A percentile compares a stretch with the other conserved stretches of the same genome.
Conservation (phyloP, 495 filamentous ascomycete genomes). For the Staphylotrichum longicolle region DNA sequence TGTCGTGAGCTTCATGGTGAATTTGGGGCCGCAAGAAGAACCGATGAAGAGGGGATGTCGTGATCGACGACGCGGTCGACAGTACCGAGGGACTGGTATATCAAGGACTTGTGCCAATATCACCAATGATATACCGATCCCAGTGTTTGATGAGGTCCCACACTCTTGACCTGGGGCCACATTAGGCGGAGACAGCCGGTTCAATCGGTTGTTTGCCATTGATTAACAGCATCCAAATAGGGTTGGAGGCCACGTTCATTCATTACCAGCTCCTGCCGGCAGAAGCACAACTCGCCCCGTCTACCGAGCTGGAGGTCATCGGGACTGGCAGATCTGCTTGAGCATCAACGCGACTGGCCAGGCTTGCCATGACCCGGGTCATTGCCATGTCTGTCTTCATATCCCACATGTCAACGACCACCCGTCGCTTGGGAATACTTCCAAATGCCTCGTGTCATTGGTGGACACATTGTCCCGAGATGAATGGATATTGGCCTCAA, state of each 20-base stretch:
- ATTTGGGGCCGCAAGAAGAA: neutral
- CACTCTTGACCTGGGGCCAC: neutral
- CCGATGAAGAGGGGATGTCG: neutral
- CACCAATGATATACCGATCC: neutral
- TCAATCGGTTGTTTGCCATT: slow-evolving; percentile 15
- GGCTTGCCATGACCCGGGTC: neutral
- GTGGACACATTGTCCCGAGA: neutral
- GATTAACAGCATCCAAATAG: slow-evolving; percentile 10
- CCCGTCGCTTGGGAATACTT: neutral
- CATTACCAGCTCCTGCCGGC: slow-evolving; percentile 5
- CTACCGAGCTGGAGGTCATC: neutral
- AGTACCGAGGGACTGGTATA: slow-evolving; percentile 9
- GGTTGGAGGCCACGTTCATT: neutral
- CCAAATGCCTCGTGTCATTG: neutral
- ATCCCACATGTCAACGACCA: neutral
- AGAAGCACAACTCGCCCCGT: neutral
- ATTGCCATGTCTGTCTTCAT: neutral
- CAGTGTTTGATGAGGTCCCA: slow-evolving; percentile 7
- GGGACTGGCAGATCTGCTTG: too few species aligned
- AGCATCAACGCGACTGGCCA: neutral
- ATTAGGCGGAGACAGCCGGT: slow-evolving; percentile 3
- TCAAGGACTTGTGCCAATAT: neutral
- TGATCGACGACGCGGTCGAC: neutral
- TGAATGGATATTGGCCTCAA: neutral
- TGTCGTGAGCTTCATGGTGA: slow-evolving; percentile 33